These are phyloP conservation scores for Phylloporus arenicola DNA, from an alignment of 768 basidiomycete genomes.

Conservation along the genomic window DNA sequence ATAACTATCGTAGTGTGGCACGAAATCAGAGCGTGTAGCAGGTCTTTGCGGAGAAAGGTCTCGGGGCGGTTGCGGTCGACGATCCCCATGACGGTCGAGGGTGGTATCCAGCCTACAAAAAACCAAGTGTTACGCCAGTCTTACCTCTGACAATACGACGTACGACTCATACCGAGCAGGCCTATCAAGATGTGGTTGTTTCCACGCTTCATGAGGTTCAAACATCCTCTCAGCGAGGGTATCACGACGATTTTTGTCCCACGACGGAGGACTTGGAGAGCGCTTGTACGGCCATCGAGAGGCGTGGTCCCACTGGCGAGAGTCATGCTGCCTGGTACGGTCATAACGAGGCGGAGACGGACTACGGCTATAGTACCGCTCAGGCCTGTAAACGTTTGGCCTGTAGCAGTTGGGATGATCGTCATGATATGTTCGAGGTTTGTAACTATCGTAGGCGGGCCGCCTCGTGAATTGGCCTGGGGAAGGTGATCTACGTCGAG, in stretches of 20 bases:
- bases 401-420: slow-evolving; percentile 41
- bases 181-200: slow-evolving; percentile 49
- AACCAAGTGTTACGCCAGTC: slow-evolving; percentile 11
- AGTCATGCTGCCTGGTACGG: slow-evolving; percentile 35
- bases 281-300: slow-evolving; percentile 43
- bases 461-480: slow-evolving; percentile 41
- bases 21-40: slow-evolving; percentile 29
- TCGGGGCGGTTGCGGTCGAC: slow-evolving; percentile 29
- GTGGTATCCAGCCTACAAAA: slow-evolving; percentile 23
- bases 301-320: slow-evolving; percentile 44
- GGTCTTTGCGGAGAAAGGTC: slow-evolving; percentile 36
- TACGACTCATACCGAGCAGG: slow-evolving; percentile 38
- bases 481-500: slow-evolving; percentile 46
- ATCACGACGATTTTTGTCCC: slow-evolving; percentile 33
- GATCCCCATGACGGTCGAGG: slow-evolving; percentile 34
- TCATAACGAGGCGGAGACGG: slow-evolving; percentile 52
- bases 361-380: slow-evolving; percentile 38
- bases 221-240: slow-evolving; percentile 51
- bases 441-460: slow-evolving; percentile 49
- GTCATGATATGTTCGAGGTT: slow-evolving; percentile 39
- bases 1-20: slow-evolving; percentile 44
- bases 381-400: slow-evolving; percentile 35
- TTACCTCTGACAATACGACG: slow-evolving; percentile 25
- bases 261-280: slow-evolving; percentile 31
- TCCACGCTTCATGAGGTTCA: slow-evolving; percentile 72